phyloP scores from a whole-genome alignment of 2,329 filamentous ascomycete species.

The Xenoacremonium recifei region DNA sequence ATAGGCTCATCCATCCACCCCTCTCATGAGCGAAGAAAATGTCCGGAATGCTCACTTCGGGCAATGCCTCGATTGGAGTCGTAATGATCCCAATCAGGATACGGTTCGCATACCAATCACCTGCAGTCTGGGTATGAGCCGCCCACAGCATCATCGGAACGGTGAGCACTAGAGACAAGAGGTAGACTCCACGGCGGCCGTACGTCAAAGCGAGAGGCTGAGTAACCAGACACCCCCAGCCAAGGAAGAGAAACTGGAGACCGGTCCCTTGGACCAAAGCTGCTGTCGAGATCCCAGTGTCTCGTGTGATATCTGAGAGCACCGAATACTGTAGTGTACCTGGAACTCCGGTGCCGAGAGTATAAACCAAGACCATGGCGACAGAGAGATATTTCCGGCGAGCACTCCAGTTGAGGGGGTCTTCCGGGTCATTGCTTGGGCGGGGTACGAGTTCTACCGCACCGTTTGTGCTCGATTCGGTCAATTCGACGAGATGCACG shows the following conservation, averaged over 20 bases:
- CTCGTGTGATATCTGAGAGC: neutral
- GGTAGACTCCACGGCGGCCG: constrained; percentile 47
- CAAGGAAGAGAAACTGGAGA: constrained; percentile 50
- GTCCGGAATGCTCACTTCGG: constrained; percentile 31
- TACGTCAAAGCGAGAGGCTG: constrained; percentile 53
- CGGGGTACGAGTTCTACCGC: constrained; percentile 20
- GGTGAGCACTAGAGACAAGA: constrained; percentile 31
- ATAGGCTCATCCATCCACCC: constrained; percentile 40
- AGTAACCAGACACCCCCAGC: constrained; percentile 51
- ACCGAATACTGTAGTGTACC: constrained; percentile 28
- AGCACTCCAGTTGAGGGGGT: constrained; percentile 21
- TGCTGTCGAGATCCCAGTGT: neutral
- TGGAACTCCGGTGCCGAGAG: constrained; percentile 35
- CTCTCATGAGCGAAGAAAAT: constrained; percentile 44
- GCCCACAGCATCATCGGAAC: constrained; percentile 30
- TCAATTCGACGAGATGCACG: constrained; percentile 29
- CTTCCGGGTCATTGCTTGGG: constrained; percentile 19
- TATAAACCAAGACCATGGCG: constrained; percentile 37
- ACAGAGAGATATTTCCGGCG: neutral
- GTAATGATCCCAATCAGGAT: constrained; percentile 28
- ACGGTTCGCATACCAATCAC: constrained; percentile 26
- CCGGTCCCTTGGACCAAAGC: constrained; percentile 37
- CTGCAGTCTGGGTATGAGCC: constrained; percentile 13
- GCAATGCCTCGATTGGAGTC: constrained; percentile 29
- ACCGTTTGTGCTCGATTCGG: constrained; percentile 30